Evolutionary conservation across 2,329 filamentous ascomycete genomes (phyloP), one percentile per base, ranked within the genome.

Genomic region (Paracoccidioides brasiliensis): DNA sequence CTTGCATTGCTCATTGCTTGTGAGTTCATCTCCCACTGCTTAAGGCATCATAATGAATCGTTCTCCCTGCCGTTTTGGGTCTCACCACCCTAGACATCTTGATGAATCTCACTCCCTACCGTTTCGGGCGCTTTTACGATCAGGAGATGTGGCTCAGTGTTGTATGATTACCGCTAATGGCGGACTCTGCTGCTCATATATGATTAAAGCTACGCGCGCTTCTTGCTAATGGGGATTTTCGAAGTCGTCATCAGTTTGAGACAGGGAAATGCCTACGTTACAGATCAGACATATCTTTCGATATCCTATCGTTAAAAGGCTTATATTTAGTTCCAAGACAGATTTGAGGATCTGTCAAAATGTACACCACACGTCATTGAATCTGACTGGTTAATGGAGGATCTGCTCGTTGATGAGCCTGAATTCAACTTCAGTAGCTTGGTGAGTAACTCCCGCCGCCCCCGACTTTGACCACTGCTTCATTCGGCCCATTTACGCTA

Each of bases 341-440:
- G 62, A 68, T 55, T 30, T 40, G 53, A 44, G n/a, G 4, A 30
- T 41, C 41, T 6, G 15, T 37, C 10, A 22, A 37, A 43, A 44
- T 54, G 37, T 40, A 42, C 43, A 49, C 15, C 46, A 41, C 46
- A 54, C 59, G 52, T 54, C 10, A 33, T 33, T 42, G 30, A 41
- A 30, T 53, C 50, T 52, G 30, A 41, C 35, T 3, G 22, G 35
- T 12, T 9, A 35, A n/a, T 43, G 59, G 59, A 84, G 88, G 58
- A 86, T 95, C 62, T 95, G 86, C 72, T 94, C 90, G 12, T 79
- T 96, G 53, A 78, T 95, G 59, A 91, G 86, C 66, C 71, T 96
- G 60, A 89, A 89, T 63, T 88, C 88, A 95, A 94, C 67, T 96
- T 93, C 79, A 90, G 69, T 57, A 71, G 66, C 58, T 58, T 72